These are phyloP conservation scores for Claviceps digitariae DNA, from an alignment of 2,329 filamentous ascomycete genomes.

Conservation along the genomic window DNA sequence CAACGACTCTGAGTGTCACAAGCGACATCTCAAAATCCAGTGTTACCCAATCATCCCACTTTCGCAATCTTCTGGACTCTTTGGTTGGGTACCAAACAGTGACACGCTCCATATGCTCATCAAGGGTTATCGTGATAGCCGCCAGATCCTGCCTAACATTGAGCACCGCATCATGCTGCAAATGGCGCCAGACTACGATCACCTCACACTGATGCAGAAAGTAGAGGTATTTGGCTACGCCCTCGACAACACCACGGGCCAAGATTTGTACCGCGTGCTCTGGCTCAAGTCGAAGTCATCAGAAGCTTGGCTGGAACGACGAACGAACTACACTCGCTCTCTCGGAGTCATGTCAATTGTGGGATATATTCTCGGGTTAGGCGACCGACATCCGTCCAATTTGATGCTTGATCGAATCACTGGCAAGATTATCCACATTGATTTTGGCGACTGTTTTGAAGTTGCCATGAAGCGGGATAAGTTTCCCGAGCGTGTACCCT, in stretches of 20 bases:
- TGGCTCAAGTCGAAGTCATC: conserved; percentile 99
- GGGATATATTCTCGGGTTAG: conserved; percentile 95
- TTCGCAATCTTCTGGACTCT: conserved; percentile 86
- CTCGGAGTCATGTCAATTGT: conserved; percentile 99
- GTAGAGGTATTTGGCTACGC: conserved; percentile 99
- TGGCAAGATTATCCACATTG: conserved; percentile 95
- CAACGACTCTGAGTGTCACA: conserved; percentile 92
- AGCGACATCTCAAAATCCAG: conserved; percentile 92
- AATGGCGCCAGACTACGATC: conserved; percentile 98
- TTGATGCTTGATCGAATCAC: conserved; percentile 93
- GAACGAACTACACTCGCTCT: conserved; percentile 97
- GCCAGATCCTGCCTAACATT: conserved; percentile 96
- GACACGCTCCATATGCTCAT: conserved; percentile 96
- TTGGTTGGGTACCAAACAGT: conserved; percentile 95
- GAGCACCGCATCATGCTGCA: conserved; percentile 99
- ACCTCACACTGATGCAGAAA: conserved; percentile 98
- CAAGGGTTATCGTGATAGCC: conserved; percentile 89
- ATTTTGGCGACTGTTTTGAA: conserved; percentile 99
- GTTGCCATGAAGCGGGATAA: conserved; percentile 99
- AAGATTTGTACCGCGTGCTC: conserved; percentile 92
- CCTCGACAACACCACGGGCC: conserved; percentile 96
- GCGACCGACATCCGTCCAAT: conserved; percentile 94
- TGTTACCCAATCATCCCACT: conserved; percentile 93
- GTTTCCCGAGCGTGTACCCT: conserved; percentile 93
- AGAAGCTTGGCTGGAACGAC: conserved; percentile 90